Conservation (phyloP, 1,284 basidiomycete species). For the Moesziomyces parantarcticus region DNA sequence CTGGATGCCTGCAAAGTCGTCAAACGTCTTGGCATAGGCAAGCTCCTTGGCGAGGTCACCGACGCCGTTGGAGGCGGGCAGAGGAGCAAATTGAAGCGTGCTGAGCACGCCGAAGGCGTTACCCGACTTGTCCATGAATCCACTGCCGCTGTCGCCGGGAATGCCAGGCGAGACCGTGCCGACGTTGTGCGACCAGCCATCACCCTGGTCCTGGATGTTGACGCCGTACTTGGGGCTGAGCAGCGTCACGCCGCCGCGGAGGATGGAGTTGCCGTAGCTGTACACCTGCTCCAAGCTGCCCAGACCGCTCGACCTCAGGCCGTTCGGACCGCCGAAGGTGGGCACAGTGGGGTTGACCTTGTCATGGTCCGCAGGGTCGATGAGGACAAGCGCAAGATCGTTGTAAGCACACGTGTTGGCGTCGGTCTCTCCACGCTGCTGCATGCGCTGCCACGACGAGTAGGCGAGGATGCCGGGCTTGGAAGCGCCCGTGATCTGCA, state of each 20-base stretch:
- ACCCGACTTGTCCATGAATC: conserved; percentile 46
- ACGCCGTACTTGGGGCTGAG: conserved; percentile 55
- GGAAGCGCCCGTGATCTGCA: conserved; percentile 51
- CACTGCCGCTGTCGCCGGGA: conserved; percentile 52
- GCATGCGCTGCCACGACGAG: conserved; percentile 52
- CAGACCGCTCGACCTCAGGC: conserved; percentile 33
- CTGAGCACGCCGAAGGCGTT: conserved; percentile 45
- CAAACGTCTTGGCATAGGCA: conserved; percentile 34
- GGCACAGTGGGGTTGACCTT: conserved; percentile 55
- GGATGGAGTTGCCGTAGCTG: conserved; percentile 56
- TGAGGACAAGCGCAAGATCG: conserved; percentile 47
- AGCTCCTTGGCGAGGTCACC: conserved; percentile 45
- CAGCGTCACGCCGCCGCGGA: conserved; percentile 45
- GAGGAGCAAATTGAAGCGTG: conserved; percentile 50
- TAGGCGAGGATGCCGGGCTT: conserved; percentile 45
- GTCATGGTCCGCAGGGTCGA: conserved; percentile 51
- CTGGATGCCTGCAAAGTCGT: conserved; percentile 46
- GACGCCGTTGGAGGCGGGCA: conserved; percentile 48
- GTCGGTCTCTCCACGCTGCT: conserved; percentile 44
- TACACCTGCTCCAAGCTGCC: conserved; percentile 37
- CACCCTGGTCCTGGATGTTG: conserved; percentile 37
- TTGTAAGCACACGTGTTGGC: conserved; percentile 50
- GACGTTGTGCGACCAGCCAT: conserved; percentile 52
- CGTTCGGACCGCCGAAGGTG: conserved; percentile 50
- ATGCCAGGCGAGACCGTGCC: conserved; percentile 46